phyloP scores from a whole-genome alignment of 192 early-diverging fungal genomes.

The Backusella tarrabulga region DNA sequence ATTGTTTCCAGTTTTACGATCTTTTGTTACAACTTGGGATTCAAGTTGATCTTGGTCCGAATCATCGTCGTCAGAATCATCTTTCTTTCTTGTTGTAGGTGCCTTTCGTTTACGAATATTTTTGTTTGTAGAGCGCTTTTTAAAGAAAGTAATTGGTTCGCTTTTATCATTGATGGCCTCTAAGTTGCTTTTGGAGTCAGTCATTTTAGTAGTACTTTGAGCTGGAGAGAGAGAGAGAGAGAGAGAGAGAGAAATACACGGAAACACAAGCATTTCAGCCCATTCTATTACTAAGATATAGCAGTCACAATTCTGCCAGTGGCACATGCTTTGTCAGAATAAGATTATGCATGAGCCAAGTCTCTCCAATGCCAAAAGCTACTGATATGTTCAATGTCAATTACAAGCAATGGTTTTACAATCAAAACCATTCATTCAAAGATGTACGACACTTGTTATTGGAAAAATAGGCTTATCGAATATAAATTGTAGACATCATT shows the following conservation, averaged over 20 bases:
- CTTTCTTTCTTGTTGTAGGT: slow-evolving; percentile 15
- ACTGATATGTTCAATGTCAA: too few species aligned
- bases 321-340: neutral
- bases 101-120: slow-evolving; percentile 55
- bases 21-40: slow-evolving; percentile 36
- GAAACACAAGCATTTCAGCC: neutral
- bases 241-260: neutral
- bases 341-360: neutral
- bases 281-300: neutral
- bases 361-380: neutral
- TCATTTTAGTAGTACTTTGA: neutral
- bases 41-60: slow-evolving; percentile 33
- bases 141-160: slow-evolving; percentile 53
- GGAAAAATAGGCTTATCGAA: too few species aligned
- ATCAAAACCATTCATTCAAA: too few species aligned
- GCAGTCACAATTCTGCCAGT: neutral
- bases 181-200: neutral
- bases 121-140: slow-evolving; percentile 51
- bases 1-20: slow-evolving; percentile 31
- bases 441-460: too few species aligned
- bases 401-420: too few species aligned
- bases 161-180: neutral
- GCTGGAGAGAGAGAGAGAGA: too few species aligned
- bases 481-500: too few species aligned
- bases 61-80: slow-evolving; percentile 29